Conservation (phyloP, 1,139 yeast species). For the Saccharomyces pastorianus region DNA sequence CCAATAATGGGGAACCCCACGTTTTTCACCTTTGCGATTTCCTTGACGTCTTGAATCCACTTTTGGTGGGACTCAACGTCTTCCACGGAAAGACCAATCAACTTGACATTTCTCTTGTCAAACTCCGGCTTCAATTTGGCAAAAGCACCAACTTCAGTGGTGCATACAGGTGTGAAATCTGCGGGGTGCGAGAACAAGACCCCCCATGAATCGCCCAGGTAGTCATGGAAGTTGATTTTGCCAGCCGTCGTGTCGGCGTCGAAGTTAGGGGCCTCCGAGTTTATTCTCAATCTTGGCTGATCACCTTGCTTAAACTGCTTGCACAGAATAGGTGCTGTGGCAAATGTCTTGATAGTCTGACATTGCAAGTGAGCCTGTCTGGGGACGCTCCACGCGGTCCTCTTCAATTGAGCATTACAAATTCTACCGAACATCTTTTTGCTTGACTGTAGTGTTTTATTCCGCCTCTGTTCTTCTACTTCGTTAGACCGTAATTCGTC, state of each 20-base stretch:
- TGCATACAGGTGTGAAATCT: slow-evolving; percentile 91
- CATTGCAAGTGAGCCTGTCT: neutral
- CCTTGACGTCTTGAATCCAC: slow-evolving; percentile 87
- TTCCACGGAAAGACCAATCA: slow-evolving; percentile 81
- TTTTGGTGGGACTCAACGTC: slow-evolving; percentile 64
- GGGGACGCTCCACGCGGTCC: neutral
- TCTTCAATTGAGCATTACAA: neutral
- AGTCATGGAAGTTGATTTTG: slow-evolving; percentile 71
- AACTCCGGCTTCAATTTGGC: slow-evolving; percentile 80
- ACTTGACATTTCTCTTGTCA: slow-evolving; percentile 67
- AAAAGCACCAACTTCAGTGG: slow-evolving; percentile 90
- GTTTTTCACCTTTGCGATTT: slow-evolving; percentile 53
- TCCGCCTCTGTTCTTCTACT: no score
- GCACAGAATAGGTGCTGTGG: slow-evolving; percentile 24
- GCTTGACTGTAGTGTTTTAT: no score
- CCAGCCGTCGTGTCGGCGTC: slow-evolving; percentile 72
- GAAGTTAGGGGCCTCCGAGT: slow-evolving; percentile 76
- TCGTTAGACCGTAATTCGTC: no score
- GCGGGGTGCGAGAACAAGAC: slow-evolving; percentile 88
- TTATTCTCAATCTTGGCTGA: slow-evolving; percentile 62
- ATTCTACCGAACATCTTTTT: neutral
- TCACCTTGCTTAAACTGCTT: slow-evolving; percentile 47
- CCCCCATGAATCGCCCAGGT: slow-evolving; percentile 74
- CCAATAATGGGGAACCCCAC: slow-evolving; percentile 84
- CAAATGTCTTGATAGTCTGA: slow-evolving; percentile 11